phyloP scores from a whole-genome alignment of 805 yeast genomes.

The Torulaspora indica region DNA sequence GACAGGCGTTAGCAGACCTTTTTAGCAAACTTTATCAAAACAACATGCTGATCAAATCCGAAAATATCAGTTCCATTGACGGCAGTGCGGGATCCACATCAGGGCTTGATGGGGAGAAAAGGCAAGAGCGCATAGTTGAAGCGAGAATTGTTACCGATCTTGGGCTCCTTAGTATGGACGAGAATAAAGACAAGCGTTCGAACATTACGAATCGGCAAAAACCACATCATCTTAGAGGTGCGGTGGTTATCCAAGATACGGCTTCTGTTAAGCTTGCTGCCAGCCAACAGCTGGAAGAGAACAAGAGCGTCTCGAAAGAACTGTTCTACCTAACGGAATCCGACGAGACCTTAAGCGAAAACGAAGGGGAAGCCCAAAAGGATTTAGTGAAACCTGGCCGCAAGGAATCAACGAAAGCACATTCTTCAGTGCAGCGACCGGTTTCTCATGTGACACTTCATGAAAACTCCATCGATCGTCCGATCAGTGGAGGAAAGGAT shows the following conservation, averaged over 20 bases:
- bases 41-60: neutral
- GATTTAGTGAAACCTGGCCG: neutral
- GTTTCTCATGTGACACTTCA: neutral
- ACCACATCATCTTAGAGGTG: slow-evolving; percentile 1
- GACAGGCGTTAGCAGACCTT: slow-evolving; percentile 3
- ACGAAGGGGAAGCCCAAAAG: neutral
- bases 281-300: neutral
- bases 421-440: neutral
- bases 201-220: neutral
- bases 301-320: slow-evolving; percentile 9
- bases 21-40: slow-evolving; percentile 1
- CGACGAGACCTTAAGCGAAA: slow-evolving; percentile 3
- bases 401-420: neutral
- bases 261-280: neutral
- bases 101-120: neutral
- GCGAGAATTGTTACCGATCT: neutral
- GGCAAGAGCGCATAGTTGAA: neutral
- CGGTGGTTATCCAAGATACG: neutral
- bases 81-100: neutral
- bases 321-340: slow-evolving; percentile 15
- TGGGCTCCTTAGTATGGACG: neutral
- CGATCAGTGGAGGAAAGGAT: slow-evolving; percentile 4
- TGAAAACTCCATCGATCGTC: neutral
- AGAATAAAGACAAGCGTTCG: neutral
- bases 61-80: neutral